These are phyloP conservation scores for Trichoderma erinaceum DNA, from an alignment of 495 filamentous ascomycete species.

Conservation along the genomic window DNA sequence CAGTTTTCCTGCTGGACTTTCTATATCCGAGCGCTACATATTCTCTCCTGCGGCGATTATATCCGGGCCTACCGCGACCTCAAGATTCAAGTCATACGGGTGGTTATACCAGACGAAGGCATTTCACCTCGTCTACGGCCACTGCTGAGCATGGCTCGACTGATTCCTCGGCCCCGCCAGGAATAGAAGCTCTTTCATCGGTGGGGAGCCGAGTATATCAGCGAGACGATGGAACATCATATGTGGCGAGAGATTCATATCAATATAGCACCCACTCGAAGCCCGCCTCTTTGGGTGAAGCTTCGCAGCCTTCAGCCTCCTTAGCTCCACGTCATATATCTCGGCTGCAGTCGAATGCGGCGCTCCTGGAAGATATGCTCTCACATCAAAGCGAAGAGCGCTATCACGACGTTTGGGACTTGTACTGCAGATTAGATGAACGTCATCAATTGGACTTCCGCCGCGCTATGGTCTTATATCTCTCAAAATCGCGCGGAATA, in stretches of 20 bases:
- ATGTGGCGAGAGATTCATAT: neutral
- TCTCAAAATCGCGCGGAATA: slow-evolving; percentile 23
- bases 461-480: slow-evolving; percentile 21
- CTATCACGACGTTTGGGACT: slow-evolving; percentile 20
- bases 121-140: slow-evolving; percentile 7
- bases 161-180: neutral
- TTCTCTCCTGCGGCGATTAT: slow-evolving; percentile 39
- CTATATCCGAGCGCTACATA: slow-evolving; percentile 53
- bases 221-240: neutral
- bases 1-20: slow-evolving; percentile 53
- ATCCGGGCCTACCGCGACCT: slow-evolving; percentile 16
- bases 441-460: slow-evolving; percentile 22
- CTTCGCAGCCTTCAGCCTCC: neutral
- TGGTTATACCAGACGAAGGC: neutral
- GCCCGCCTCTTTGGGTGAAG: neutral
- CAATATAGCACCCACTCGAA: neutral
- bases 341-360: neutral
- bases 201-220: neutral
- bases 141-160: neutral
- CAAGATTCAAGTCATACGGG: neutral
- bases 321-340: neutral
- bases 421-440: slow-evolving; percentile 23
- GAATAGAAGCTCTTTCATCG: neutral
- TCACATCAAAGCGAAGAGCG: neutral
- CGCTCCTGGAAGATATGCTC: neutral